These are phyloP conservation scores for Plantago lanceolata DNA, from an alignment of 305 asterid species.

Conservation along the genomic window DNA sequence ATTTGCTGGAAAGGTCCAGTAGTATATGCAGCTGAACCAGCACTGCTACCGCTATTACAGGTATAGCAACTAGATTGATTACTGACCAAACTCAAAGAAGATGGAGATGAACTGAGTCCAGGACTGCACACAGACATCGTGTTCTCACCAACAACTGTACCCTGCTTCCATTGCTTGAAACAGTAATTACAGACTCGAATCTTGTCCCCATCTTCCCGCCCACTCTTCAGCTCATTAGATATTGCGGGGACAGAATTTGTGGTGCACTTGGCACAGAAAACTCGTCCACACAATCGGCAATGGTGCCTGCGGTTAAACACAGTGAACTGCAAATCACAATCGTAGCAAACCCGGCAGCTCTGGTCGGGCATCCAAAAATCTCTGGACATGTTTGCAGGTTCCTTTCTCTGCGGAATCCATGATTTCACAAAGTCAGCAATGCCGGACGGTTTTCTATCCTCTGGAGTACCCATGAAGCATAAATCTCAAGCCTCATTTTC, in stretches of 20 bases:
- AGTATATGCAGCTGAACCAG: conserved; percentile 56
- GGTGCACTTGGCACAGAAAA: conserved; percentile 76
- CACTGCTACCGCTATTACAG: conserved; percentile 61
- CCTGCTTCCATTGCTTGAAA: conserved; percentile 67
- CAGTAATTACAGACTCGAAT: conserved; percentile 71
- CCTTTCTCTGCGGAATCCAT: conserved; percentile 58
- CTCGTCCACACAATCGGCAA: conserved; percentile 73
- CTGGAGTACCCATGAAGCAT: conserved; percentile 59
- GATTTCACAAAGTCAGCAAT: conserved; percentile 56
- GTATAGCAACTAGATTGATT: conserved; percentile 58
- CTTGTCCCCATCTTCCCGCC: conserved; percentile 57
- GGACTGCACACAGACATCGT: conserved; percentile 42
- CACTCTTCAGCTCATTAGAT: conserved; percentile 45
- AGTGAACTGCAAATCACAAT: conserved; percentile 69
- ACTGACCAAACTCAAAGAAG: conserved; percentile 69
- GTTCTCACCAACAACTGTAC: conserved; percentile 37
- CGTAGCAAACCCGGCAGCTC: conserved; percentile 85
- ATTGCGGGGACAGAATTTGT: conserved; percentile 52
- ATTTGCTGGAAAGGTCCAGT: conserved; percentile 68
- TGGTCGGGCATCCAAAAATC: conserved; percentile 94
- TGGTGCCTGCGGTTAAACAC: conserved; percentile 78
- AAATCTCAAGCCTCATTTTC: conserved; percentile 41
- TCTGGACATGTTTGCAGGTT: conserved; percentile 55
- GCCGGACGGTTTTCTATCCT: conserved; percentile 50
- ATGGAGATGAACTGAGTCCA: conserved; percentile 53